Evolutionary conservation across 2,329 filamentous ascomycete genomes (phyloP), one percentile per base, ranked within the genome.

Genomic region (Scolecobasidium constrictum): DNA sequence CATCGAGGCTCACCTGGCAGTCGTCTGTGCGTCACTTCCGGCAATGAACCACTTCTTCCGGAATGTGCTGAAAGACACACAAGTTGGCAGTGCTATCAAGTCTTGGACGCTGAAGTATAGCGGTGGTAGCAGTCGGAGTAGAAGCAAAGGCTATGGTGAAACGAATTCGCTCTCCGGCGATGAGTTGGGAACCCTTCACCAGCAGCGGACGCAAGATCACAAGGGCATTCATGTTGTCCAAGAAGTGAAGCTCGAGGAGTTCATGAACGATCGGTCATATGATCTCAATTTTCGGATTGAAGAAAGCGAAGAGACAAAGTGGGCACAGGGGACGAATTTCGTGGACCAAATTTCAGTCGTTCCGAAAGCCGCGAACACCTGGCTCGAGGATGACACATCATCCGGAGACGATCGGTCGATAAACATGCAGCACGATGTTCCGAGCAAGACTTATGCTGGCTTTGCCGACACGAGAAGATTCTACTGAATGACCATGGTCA

Each of bases 31-130:
- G 15, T 43, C 38, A 12, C 22, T 35, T 6, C 43, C 43, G n/a
- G 43, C 43, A 7, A 20, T 45, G 11, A 45, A 45, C n/a, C 18
- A 31, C 1, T 46, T 46, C 44, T 46, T 45, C 44, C 44, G 41
- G 21, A 21, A 46, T 16, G n/a, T 34, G 5, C 35, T 44, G n/a
- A 17, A 37, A 37, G 40, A 41, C 11, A n/a, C 9, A n/a, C 9
- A 7, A n/a, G 9, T 31, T n/a, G n/a, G 9, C 9, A 31, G 26
- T 31, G 26, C 9, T 9, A 31, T 31, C 9, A 7, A n/a, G 26
- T 31, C 26, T 9, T 31, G 26, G 26, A 9, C 26, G n/a, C 9
- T 9, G 9, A 31, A 31, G n/a, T 31, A 31, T 31, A 31, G 26
- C 26, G n/a, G n/a, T 9, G n/a, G 26, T 31, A 9, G 9, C 9